Base-by-base conservation (phyloP, 2,329 filamentous ascomycete species). In the Simplicillium sp. region DNA sequence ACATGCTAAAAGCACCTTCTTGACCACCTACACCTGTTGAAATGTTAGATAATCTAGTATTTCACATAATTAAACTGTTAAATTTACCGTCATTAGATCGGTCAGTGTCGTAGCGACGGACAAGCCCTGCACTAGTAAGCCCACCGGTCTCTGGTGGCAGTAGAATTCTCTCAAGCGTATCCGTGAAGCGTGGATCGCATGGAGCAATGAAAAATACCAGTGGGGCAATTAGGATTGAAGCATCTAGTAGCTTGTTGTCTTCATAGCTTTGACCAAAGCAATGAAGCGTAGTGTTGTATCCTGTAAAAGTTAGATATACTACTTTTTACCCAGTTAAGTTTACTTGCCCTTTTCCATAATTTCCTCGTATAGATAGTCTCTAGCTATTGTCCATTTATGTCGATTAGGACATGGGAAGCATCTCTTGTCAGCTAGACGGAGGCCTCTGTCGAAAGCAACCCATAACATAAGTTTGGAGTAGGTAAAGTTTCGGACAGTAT, bases 391-490 rank as follows among this genome's bases (percentile, higher is more conserved):
- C 85, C 84, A 89, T 38, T 74, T 70, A 33, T 56, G 58, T 3
- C 82, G 71, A 50, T 83, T 81, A 2, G 82, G 84, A 46, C 84
- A 88, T 0, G 84, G 84, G 16, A 89, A 73, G 50, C 80, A 83
- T 41, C 85, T 68, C 60, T 87, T 89, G 14, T 88, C 83, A 4
- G 82, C 70, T 1, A 88, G 71, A 2, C 84, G 81, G 11, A 88
- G 62, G 9, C 80, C 84, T 5, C 84, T 78, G 55, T 89, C 84
- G 46, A 89, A 77, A 14, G 84, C 82, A 3, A 89, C 84, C 84
- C 84, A 89, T 16, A 89, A 70, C 80, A 88, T 85, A 47, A 89
- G 72, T 55, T 88, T 86, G n/a, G 80, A 85, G 60, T 88, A 89
- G 12, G 81, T 77, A 49, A 87, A 89, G 53, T 87, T 77, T 58